Percentiles rank a stretch among this genome's conserved stretches.
Evolutionary conservation across 306 rosid species (phyloP).

Genomic region (Alnus glutinosa): DNA sequence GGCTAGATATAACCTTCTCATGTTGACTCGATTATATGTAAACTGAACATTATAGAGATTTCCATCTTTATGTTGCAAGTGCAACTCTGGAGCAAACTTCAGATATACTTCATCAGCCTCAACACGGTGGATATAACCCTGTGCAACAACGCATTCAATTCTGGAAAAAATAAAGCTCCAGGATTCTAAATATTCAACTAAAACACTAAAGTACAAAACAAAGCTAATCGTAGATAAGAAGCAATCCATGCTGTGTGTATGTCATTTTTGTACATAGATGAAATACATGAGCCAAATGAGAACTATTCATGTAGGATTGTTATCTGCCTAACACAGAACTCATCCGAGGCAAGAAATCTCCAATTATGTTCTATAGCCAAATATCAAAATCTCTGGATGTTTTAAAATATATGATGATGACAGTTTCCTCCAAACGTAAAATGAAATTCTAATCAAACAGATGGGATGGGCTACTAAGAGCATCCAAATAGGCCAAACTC

Average conservation of each 20-base stretch:
- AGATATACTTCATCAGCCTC: slow-evolving; percentile 82
- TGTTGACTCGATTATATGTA: slow-evolving; percentile 65
- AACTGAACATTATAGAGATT: slow-evolving; percentile 60
- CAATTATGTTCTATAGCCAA: not conserved
- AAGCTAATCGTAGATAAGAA: not conserved
- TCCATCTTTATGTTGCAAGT: slow-evolving; percentile 48
- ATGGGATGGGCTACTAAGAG: not conserved
- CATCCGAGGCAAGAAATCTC: not conserved
- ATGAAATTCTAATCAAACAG: not conserved
- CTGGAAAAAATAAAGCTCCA: not conserved
- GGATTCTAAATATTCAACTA: slow-evolving; percentile 6
- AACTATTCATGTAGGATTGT: not conserved
- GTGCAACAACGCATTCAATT: slow-evolving; percentile 21
- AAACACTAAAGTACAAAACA: not conserved
- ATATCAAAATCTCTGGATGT: not conserved
- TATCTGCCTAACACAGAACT: not conserved
- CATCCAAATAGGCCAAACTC: not conserved
- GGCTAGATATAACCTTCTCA: slow-evolving; percentile 86
- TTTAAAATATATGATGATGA: not conserved
- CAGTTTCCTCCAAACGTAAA: not conserved
- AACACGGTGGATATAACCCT: slow-evolving; percentile 80
- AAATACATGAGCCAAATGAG: not conserved
- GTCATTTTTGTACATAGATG: not conserved
- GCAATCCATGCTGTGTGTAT: not conserved
- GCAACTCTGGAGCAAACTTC: slow-evolving; percentile 60